A percentile compares a stretch with the other conserved stretches of the same genome.
These are phyloP conservation scores for Bruguiera sexangula DNA, from an alignment of 345 rosid species.

Conservation along the genomic window DNA sequence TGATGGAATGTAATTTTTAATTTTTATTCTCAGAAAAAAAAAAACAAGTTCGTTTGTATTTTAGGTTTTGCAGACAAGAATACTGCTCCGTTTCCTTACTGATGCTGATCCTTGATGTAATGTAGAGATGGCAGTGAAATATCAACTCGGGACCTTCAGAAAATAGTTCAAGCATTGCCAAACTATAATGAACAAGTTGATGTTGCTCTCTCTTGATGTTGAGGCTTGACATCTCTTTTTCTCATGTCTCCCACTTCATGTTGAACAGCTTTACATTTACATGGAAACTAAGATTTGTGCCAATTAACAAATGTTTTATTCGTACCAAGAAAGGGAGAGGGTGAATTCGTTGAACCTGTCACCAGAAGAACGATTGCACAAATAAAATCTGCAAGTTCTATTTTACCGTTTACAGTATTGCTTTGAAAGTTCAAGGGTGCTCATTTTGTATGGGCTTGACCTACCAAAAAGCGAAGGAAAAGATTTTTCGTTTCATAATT, in stretches of 20 bases:
- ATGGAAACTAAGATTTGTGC: neutral
- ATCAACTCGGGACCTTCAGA: conserved; percentile 87
- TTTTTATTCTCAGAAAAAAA: too few species aligned
- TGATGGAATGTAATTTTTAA: neutral
- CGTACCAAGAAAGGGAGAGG: neutral
- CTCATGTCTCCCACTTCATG: conserved; percentile 1
- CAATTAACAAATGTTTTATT: neutral
- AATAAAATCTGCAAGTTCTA: too few species aligned
- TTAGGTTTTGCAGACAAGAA: neutral
- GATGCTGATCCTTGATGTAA: conserved; percentile 17
- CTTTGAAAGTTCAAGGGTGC: too few species aligned
- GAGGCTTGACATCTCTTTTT: conserved; percentile 57
- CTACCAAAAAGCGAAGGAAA: too few species aligned
- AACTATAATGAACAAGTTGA: conserved; percentile 78
- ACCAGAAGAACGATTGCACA: too few species aligned
- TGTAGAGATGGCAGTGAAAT: conserved; percentile 76
- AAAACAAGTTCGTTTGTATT: too few species aligned
- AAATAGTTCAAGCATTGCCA: conserved; percentile 92
- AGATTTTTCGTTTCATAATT: too few species aligned
- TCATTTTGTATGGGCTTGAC: too few species aligned
- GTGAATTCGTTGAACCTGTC: too few species aligned
- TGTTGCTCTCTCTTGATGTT: conserved; percentile 75
- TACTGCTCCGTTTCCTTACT: neutral
- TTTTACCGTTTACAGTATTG: too few species aligned
- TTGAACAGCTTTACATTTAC: conserved; percentile 3